Evolutionary conservation across 352 stramenopile genomes (phyloP).

Genomic region (Phytophthora meadii): DNA sequence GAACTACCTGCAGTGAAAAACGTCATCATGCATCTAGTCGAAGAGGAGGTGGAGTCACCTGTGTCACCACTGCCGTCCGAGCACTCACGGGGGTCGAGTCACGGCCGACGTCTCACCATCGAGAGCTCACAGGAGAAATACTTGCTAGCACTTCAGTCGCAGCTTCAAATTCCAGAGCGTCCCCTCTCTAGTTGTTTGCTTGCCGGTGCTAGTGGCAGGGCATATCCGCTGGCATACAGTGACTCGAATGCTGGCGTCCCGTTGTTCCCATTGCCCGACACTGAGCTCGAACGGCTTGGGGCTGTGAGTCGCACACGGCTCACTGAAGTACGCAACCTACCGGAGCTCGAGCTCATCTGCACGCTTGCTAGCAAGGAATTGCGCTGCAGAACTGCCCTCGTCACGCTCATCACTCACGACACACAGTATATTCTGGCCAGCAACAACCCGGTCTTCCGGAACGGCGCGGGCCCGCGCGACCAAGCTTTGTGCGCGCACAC

Average conservation of each 20-base stretch:
- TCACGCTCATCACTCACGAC: conserved; percentile 57
- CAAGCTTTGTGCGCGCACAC: conserved; percentile 63
- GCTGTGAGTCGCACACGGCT: conserved; percentile 34
- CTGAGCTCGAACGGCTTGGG: conserved; percentile 44
- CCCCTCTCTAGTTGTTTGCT: conserved; percentile 38
- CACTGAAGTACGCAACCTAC: conserved; percentile 41
- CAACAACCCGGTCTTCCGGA: conserved; percentile 38
- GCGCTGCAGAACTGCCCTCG: conserved; percentile 43
- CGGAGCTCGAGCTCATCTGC: conserved; percentile 63
- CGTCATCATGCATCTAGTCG: conserved; percentile 50
- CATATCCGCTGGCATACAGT: conserved; percentile 46
- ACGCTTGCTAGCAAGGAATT: conserved; percentile 50
- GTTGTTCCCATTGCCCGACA: conserved; percentile 42
- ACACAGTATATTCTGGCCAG: conserved; percentile 48
- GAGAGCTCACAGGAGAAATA: conserved; percentile 31
- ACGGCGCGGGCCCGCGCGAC: conserved; percentile 42
- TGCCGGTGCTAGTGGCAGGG: conserved; percentile 34
- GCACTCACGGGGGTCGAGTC: background rate
- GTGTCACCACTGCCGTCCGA: conserved; percentile 1
- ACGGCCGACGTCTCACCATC: conserved; percentile 15
- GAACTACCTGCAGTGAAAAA: conserved; percentile 42
- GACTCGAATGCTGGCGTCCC: conserved; percentile 23
- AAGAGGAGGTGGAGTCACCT: conserved; percentile 21
- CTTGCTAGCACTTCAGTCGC: conserved; percentile 29
- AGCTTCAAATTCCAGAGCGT: conserved; percentile 23